Evolutionary conservation across 2,329 filamentous ascomycete genomes (phyloP), one percentile per base, ranked within the genome.

Genomic region (Sclerotinia subarctica): DNA sequence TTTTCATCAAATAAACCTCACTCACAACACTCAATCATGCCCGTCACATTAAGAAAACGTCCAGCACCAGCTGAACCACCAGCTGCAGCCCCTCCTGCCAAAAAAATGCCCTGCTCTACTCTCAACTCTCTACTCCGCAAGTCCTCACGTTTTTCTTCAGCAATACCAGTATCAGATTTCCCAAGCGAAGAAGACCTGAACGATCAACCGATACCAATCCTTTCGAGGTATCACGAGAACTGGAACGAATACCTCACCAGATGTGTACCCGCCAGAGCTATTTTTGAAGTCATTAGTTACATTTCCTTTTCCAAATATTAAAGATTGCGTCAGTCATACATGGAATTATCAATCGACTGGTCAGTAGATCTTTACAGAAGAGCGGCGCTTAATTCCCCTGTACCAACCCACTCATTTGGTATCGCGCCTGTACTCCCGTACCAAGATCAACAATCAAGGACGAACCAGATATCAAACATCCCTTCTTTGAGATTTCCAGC

Each of bases 341-440:
- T n/a, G 3, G 44, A 60, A 60, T 5, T 21, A 21, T 62, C 29
- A 35, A 62, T 51, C 59, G 38, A 62, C n/a, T 62, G 59, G 59
- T 38, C 46, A 60, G 8, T 35, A 49, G 44, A 60, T 21, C 19
- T 49, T 60, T n/a, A 21, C 47, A 6, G 59, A 38, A 15, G 46
- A 26, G 8, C 17, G 29, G 59, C 59, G 59, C 46, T 8, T 62
- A 68, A 68, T 58, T 47, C 63, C 60, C 46, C 46, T 32, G 21
- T 19, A 15, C 51, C 21, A 62, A 35, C 29, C 58, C 21, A 29
- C 21, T 60, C 44, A 60, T 49, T 32, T 60, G 4, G 26, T 5
- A 60, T 57, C 21, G 35, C 54, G 54, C 54, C n/a, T 67, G 35
- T 35, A 35, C 35, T 10, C 35, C 8, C 35, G 13, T 42, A 42